Conservation (phyloP, 2,329 filamentous ascomycete genomes). For the Didymella pinodella region DNA sequence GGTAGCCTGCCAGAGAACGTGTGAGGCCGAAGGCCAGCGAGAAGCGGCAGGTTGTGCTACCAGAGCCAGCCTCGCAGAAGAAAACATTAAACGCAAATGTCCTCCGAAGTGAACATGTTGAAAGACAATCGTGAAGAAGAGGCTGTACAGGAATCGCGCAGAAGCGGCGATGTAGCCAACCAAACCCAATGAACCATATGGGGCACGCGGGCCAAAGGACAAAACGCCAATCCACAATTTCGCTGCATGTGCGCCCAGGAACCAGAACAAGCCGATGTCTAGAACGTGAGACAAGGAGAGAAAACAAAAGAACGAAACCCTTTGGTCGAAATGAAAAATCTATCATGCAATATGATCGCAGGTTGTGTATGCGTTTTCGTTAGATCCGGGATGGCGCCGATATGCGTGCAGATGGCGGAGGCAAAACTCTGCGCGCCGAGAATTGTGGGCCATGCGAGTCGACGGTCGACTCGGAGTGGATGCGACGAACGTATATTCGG, state of each 20-base stretch:
- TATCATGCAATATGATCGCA: slow-evolving; percentile 52
- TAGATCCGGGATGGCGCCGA: slow-evolving; percentile 47
- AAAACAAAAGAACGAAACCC: slow-evolving; percentile 28
- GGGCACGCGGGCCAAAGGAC: slow-evolving; percentile 32
- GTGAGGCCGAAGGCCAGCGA: slow-evolving; percentile 21
- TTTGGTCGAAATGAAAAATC: slow-evolving; percentile 37
- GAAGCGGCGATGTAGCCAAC: slow-evolving; percentile 27
- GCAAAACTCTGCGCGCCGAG: slow-evolving; percentile 36
- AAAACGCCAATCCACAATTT: slow-evolving; percentile 48
- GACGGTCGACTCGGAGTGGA: slow-evolving; percentile 30
- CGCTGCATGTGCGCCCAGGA: slow-evolving; percentile 43
- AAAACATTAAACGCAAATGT: slow-evolving; percentile 44
- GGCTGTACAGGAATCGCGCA: slow-evolving; percentile 18
- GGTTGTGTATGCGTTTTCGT: slow-evolving; percentile 46
- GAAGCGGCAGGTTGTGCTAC: slow-evolving; percentile 29
- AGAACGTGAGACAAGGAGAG: slow-evolving; percentile 41
- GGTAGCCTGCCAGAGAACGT: slow-evolving; percentile 9
- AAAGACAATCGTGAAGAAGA: slow-evolving; percentile 41
- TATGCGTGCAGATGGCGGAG: slow-evolving; percentile 49
- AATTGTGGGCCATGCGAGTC: slow-evolving; percentile 25
- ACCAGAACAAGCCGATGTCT: slow-evolving; percentile 44
- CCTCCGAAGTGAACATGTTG: slow-evolving; percentile 34
- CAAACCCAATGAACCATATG: slow-evolving; percentile 26
- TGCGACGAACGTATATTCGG: slow-evolving; percentile 33
- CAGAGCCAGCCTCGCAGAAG: slow-evolving; percentile 32